These are phyloP conservation scores for Cercophora newfieldiana DNA, from an alignment of 495 filamentous ascomycete genomes.

Conservation along the genomic window DNA sequence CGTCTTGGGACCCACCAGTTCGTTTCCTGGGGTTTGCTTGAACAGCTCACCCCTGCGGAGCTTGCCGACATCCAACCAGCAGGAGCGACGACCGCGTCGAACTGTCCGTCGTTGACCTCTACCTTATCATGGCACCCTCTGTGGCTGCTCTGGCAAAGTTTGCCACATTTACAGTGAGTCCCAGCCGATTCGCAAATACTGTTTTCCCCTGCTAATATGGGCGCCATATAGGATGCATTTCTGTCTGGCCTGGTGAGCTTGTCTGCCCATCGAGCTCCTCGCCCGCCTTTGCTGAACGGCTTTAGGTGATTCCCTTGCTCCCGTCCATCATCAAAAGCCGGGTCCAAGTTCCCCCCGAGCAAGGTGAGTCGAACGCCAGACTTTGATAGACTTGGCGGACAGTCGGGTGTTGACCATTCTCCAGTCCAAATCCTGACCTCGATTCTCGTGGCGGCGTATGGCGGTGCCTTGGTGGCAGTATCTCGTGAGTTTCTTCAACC, in stretches of 20 bases:
- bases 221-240: conserved; percentile 15
- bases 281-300: neutral
- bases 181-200: neutral
- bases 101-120: neutral
- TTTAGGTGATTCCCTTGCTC: conserved; percentile 28
- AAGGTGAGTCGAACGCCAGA: conserved; percentile 14
- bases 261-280: neutral
- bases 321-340: conserved; percentile 26
- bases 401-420: neutral
- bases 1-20: neutral
- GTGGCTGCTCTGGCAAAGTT: conserved; percentile 22
- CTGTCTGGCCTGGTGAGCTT: conserved; percentile 23
- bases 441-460: conserved; percentile 31
- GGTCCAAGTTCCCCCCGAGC: conserved; percentile 19
- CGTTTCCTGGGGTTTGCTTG: neutral
- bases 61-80: neutral
- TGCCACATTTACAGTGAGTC: conserved; percentile 19
- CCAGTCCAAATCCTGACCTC: conserved; percentile 34
- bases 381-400: neutral
- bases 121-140: conserved; percentile 3
- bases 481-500: conserved; percentile 27
- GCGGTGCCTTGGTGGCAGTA: conserved; percentile 28
- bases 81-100: neutral
- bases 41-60: neutral
- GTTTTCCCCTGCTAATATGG: neutral